A percentile compares a stretch with the other conserved stretches of the same genome.
phyloP scores from a whole-genome alignment of 495 filamentous ascomycete genomes.

The Trichocladium antarcticum region DNA sequence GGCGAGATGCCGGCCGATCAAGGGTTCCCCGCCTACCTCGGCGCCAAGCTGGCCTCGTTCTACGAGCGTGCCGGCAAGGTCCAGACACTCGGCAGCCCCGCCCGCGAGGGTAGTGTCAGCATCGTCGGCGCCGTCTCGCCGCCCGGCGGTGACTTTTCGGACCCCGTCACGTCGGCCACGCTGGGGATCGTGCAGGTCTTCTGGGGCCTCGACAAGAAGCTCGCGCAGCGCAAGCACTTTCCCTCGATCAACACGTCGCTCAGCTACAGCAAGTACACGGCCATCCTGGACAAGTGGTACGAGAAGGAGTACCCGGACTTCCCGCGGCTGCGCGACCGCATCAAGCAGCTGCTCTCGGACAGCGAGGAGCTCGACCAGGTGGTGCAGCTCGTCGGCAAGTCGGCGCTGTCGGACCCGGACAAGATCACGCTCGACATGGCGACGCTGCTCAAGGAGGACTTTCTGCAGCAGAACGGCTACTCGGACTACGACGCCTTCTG shows the following conservation, averaged over 20 bases:
- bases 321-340: slow-evolving; percentile 80
- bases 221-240: slow-evolving; percentile 98
- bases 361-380: slow-evolving; percentile 98
- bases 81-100: slow-evolving; percentile 73
- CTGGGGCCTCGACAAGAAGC: slow-evolving; percentile 99
- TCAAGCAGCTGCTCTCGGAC: slow-evolving; percentile 83
- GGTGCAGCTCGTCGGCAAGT: slow-evolving; percentile 96
- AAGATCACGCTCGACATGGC: slow-evolving; percentile 98
- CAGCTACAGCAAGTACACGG: slow-evolving; percentile 96
- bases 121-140: slow-evolving; percentile 97
- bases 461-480: slow-evolving; percentile 98
- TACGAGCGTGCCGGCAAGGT: slow-evolving; percentile 96
- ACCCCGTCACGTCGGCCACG: slow-evolving; percentile 90
- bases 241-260: slow-evolving; percentile 93
- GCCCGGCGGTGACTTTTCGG: slow-evolving; percentile 97
- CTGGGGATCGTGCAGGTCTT: slow-evolving; percentile 98
- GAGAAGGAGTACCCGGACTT: slow-evolving; percentile 88
- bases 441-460: slow-evolving; percentile 91
- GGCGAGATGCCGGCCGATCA: slow-evolving; percentile 99
- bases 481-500: slow-evolving; percentile 98
- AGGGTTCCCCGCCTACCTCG: slow-evolving; percentile 96
- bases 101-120: slow-evolving; percentile 81
- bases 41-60: slow-evolving; percentile 94
- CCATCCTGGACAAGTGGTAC: slow-evolving; percentile 79
- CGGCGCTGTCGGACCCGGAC: slow-evolving; percentile 87